Evolutionary conservation across 192 early-diverging fungal genomes (phyloP), one percentile per base, ranked within the genome.

Genomic region (Coemansia sp.): DNA sequence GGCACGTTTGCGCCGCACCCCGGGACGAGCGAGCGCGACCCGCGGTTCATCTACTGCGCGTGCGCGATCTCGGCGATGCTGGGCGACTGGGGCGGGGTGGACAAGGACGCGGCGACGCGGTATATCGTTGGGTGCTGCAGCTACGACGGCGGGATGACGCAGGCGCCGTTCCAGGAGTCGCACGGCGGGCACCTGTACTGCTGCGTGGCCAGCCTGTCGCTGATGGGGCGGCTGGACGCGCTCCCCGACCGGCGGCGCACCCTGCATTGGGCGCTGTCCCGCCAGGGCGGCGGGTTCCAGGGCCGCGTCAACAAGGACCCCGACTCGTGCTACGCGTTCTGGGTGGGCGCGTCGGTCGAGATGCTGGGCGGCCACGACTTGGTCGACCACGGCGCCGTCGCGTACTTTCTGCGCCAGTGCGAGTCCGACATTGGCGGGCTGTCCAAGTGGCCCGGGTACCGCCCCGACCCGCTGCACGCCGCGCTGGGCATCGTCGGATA

Each of bases 311-410:
- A 92, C 64, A 99, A 99, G 69, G 69, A 78, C 3, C 75, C 86
- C 21, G 98, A 99, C 64, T 92, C 91, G 11, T 99, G 98, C 71
- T 99, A 99, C 72, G 89, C 92, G 8, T 99, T 96, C 74, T 99
- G 98, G 98, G 82, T 98, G 19, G 98, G 97, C 7, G 94, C 84
- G 0, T 66, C 86, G 9, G 58, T 99, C 18, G 58, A 76, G 59
- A 64, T 81, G 14, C 69, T 81, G 1, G 79, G 79, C 44, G 73
- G 69, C 38, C 69, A 77, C 43, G 66, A 48, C 38, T 53, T 76
- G 60, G 64, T 77, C 18, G 65, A 81, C 31, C 7, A 19, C 0
- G 40, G 46, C 9, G 60, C 25, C 27, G 47, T 60, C 11, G 49
- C 30, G 0, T 32, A 10, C 4, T 81, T 81, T 29, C 44, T 68